A percentile compares a stretch with the other conserved stretches of the same genome.
Evolutionary conservation across 495 filamentous ascomycete species (phyloP).

Genomic region (Bathelium albidoporum): DNA sequence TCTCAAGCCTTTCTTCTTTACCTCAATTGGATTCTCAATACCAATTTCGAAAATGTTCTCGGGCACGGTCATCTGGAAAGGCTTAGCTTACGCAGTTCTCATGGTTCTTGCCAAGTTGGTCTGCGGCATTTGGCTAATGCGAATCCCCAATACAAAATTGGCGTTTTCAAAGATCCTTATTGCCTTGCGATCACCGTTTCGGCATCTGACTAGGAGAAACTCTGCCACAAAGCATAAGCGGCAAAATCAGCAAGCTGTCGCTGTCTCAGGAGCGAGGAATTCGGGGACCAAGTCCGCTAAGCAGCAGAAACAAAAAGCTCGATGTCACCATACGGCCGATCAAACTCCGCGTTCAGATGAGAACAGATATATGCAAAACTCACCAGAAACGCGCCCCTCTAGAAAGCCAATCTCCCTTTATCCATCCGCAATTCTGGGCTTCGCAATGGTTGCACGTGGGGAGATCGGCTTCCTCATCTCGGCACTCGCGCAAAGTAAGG

Average conservation of each 20-base stretch:
- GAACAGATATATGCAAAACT: too few species aligned
- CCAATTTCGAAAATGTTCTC: slow-evolving; percentile 62
- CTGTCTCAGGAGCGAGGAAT: too few species aligned
- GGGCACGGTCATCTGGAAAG: slow-evolving; percentile 56
- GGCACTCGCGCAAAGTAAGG: slow-evolving; percentile 50
- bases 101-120: slow-evolving; percentile 58
- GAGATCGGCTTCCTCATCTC: slow-evolving; percentile 75
- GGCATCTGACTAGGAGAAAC: background rate
- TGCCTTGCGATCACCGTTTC: slow-evolving; percentile 34
- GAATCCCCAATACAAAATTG: too few species aligned
- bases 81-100: slow-evolving; percentile 59
- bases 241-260: too few species aligned
- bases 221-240: slow-evolving; percentile 29
- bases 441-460: slow-evolving; percentile 64
- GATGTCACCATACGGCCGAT: too few species aligned
- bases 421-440: slow-evolving; percentile 46
- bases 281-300: too few species aligned
- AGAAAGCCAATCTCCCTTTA: too few species aligned
- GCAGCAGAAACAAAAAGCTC: too few species aligned
- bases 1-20: slow-evolving; percentile 68
- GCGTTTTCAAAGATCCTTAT: too few species aligned
- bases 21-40: slow-evolving; percentile 74
- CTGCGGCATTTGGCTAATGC: slow-evolving; percentile 60
- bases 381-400: too few species aligned
- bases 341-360: too few species aligned